These are phyloP conservation scores for Phanerochaete carnosa DNA, from an alignment of 768 basidiomycete genomes.

Conservation along the genomic window DNA sequence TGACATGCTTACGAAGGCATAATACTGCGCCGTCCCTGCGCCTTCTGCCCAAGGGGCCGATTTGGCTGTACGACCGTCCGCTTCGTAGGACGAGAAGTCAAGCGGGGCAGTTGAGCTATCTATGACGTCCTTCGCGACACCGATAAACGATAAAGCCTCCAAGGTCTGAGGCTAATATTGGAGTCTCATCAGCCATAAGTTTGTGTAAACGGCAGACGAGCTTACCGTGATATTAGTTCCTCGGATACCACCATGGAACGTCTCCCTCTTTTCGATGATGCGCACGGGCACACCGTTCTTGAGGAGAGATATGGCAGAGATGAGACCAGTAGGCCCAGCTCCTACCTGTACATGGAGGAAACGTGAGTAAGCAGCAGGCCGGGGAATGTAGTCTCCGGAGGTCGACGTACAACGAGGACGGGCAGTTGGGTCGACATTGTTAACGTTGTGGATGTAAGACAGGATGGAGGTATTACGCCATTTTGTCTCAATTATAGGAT, in stretches of 20 bases:
- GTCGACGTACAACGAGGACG: background rate
- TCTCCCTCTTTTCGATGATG: conserved; percentile 17
- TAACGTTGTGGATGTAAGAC: background rate
- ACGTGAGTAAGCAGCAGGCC: background rate
- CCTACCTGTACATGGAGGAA: conserved; percentile 13
- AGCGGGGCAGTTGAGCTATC: background rate
- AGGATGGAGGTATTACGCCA: too few relatives aligned
- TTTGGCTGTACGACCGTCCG: conserved; percentile 14
- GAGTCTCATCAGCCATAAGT: background rate
- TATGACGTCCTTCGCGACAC: conserved; percentile 15
- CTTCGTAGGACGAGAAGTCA: conserved; percentile 14
- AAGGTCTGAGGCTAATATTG: conserved; percentile 15
- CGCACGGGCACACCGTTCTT: conserved; percentile 20
- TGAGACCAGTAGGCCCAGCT: conserved; percentile 19
- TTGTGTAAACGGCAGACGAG: too few relatives aligned
- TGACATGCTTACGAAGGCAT: conserved; percentile 15
- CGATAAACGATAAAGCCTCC: conserved; percentile 19
- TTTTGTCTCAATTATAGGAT: too few relatives aligned
- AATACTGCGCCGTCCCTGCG: conserved; percentile 7
- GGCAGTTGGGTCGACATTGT: background rate
- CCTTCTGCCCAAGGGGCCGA: conserved; percentile 5
- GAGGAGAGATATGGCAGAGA: conserved; percentile 12
- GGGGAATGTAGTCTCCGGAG: background rate
- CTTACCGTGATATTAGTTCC: conserved; percentile 28
- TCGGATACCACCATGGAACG: conserved; percentile 20